Evolutionary conservation across 768 basidiomycete species (phyloP), one percentile per base, ranked within the genome.

Genomic region (Auricularia auricula-judae): DNA sequence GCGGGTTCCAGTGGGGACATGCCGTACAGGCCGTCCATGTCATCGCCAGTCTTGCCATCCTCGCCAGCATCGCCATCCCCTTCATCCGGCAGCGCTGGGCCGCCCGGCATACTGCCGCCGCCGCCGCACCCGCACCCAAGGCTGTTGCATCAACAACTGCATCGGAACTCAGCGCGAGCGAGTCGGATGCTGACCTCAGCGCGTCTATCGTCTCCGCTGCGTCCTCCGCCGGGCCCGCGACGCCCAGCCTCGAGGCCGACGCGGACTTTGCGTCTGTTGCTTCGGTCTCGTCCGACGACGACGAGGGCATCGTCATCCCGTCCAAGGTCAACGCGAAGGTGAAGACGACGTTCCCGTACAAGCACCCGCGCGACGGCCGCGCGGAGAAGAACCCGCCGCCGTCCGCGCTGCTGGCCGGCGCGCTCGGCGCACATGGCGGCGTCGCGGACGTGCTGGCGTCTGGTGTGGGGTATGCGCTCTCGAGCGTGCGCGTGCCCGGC

Each of bases 1-100:
- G 39, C 39, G 2, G 8, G 39, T 42, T 42, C 39, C 39, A 42
- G 87, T 65, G 77, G 82, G 12, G 89, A 88, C 4, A 74, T 78
- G 7, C 85, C 89, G 14, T 74, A 88, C 35, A 77, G 80, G 10
- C 75, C 23, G 56, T 59, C 78, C 62, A 65, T 76, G 59, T 68
- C 74, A 61, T 65, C 72, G 62, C 64, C 74, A 64, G 67, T 74
- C 42, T 47, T 71, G 10, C 54, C 70, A 4, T 63, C 68, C 29
- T 53, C 61, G 39, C 3, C 64, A 14, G 21, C 11, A 63, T 36
- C n/a, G 16, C 60, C 36, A 60, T 67, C 58, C 61, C 56, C 3
- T 65, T 67, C 23, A 18, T 23, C 44, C 62, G 33, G 42, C 18
- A 23, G 21, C 33, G 35, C n/a, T 66, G 54, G 63, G 29, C 39